Conservation (phyloP, 306 rosid genomes). For the Trichosanthes cucumerina region DNA sequence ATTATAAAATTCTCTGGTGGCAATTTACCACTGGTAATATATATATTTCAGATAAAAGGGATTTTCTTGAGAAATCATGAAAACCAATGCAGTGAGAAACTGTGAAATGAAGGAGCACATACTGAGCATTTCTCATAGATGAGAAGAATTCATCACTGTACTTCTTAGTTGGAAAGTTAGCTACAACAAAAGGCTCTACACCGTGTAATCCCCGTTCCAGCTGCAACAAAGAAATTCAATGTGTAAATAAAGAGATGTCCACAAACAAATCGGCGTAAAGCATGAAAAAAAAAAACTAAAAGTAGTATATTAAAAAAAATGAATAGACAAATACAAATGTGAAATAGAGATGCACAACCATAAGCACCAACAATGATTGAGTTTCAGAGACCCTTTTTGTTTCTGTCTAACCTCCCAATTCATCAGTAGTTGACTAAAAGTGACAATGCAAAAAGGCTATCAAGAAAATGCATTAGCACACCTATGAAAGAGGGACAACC, state of each 20-base stretch:
- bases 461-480: not conserved
- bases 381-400: not conserved
- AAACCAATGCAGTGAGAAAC: not conserved
- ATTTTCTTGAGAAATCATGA: not conserved
- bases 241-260: constrained; percentile 15
- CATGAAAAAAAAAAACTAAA: constrained; percentile 6
- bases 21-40: not conserved
- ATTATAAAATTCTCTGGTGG: not conserved
- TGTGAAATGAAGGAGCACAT: constrained; percentile 26
- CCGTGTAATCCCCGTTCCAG: constrained; percentile 77
- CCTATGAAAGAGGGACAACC: not conserved
- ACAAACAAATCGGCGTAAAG: constrained; percentile 8
- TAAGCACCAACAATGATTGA: not conserved
- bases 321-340: not conserved
- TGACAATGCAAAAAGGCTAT: constrained; percentile 1
- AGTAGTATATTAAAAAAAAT: not conserved
- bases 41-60: not conserved
- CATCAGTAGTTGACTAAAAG: constrained; percentile 4
- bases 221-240: constrained; percentile 30
- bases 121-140: constrained; percentile 72
- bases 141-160: constrained; percentile 63
- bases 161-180: constrained; percentile 77
- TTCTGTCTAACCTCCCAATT: not conserved
- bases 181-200: constrained; percentile 48
- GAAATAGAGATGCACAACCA: not conserved